phyloP scores from a whole-genome alignment of 192 early-diverging fungal genomes.

The Backusella morwellensis region DNA sequence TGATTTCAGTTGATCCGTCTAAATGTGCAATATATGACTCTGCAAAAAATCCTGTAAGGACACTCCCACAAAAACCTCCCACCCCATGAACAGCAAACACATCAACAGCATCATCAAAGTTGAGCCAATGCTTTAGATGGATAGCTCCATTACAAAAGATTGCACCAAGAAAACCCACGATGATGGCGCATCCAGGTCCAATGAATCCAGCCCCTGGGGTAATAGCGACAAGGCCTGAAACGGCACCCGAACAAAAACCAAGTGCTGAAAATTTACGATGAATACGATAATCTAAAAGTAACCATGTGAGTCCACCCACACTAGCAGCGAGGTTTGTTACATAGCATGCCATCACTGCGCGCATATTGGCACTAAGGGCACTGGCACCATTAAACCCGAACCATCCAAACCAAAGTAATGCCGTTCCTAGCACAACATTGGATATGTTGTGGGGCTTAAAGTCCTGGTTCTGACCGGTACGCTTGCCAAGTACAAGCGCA shows the following conservation, averaged over 20 bases:
- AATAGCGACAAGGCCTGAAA: conserved; percentile 89
- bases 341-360: conserved; percentile 82
- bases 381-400: conserved; percentile 91
- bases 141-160: conserved; percentile 78
- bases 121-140: conserved; percentile 78
- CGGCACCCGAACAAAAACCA: conserved; percentile 91
- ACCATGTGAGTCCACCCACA: conserved; percentile 82
- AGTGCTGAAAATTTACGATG: conserved; percentile 84
- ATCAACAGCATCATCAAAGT: conserved; percentile 91
- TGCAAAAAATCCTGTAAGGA: conserved; percentile 92
- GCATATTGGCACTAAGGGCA: conserved; percentile 71
- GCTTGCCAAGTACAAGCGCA: conserved; percentile 78
- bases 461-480: conserved; percentile 51
- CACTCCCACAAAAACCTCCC: conserved; percentile 73
- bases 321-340: conserved; percentile 87
- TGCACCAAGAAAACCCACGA: conserved; percentile 75
- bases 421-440: conserved; percentile 73
- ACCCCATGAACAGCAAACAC: conserved; percentile 90
- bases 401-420: conserved; percentile 22
- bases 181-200: conserved; percentile 72
- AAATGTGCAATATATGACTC: conserved; percentile 68
- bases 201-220: conserved; percentile 94
- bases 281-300: conserved; percentile 73
- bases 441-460: conserved; percentile 88
- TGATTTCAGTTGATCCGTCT: conserved; percentile 63